A percentile compares a stretch with the other conserved stretches of the same genome.
These are phyloP conservation scores for Pichia sp. DNA, from an alignment of 1,139 yeast genomes.

Conservation along the genomic window DNA sequence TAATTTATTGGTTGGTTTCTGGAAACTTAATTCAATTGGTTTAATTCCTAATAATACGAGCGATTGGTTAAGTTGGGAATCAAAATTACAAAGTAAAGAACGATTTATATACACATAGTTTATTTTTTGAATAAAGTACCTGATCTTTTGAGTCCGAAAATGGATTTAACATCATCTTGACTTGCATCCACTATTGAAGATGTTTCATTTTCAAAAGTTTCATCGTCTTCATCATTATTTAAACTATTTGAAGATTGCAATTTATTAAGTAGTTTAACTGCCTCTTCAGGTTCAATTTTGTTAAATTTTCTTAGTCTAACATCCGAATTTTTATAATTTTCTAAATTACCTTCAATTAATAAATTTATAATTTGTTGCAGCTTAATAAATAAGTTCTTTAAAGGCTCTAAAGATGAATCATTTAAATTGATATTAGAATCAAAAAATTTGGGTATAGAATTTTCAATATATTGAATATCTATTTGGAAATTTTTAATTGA, in stretches of 20 bases:
- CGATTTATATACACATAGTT: slow-evolving; percentile 11
- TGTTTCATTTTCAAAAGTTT: neutral
- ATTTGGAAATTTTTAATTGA: slow-evolving; percentile 55
- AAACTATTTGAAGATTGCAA: slow-evolving; percentile 16
- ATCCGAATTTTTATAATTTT: slow-evolving; percentile 48
- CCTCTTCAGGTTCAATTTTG: slow-evolving; percentile 55
- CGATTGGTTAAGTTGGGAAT: slow-evolving; percentile 92
- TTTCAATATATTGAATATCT: slow-evolving; percentile 57
- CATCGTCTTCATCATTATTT: neutral
- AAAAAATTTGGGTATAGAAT: slow-evolving; percentile 26
- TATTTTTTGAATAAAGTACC: slow-evolving; percentile 13
- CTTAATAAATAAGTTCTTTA: slow-evolving; percentile 42
- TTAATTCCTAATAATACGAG: slow-evolving; percentile 79
- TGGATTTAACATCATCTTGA: slow-evolving; percentile 20
- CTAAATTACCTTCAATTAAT: slow-evolving; percentile 43
- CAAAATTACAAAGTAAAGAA: slow-evolving; percentile 32
- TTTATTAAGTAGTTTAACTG: slow-evolving; percentile 44
- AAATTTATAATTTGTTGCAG: slow-evolving; percentile 59
- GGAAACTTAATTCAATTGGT: slow-evolving; percentile 86
- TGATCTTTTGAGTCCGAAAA: slow-evolving; percentile 24
- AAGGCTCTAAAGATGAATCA: slow-evolving; percentile 34
- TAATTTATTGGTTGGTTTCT: slow-evolving; percentile 69
- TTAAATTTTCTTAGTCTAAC: slow-evolving; percentile 55
- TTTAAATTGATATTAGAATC: slow-evolving; percentile 7
- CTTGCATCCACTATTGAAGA: slow-evolving; percentile 8